These are phyloP conservation scores for Cutaneotrichosporon cutaneum DNA, from an alignment of 1,284 basidiomycete species.

Conservation along the genomic window DNA sequence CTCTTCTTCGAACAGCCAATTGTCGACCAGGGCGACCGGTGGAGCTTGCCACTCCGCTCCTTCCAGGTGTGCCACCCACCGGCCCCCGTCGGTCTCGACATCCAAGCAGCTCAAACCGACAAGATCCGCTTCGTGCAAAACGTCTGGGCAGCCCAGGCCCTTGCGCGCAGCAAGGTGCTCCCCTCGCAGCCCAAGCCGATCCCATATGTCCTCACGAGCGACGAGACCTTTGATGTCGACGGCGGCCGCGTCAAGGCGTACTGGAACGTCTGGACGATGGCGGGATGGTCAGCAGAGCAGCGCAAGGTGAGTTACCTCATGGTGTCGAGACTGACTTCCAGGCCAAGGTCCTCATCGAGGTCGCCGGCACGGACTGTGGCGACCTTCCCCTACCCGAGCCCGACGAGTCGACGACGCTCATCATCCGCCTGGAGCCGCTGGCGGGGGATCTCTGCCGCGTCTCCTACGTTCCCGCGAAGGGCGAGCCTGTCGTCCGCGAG, in stretches of 20 bases:
- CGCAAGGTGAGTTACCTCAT: slow-evolving; percentile 62
- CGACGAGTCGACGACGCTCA: slow-evolving; percentile 56
- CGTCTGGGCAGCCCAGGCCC: slow-evolving; percentile 78
- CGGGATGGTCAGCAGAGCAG: slow-evolving; percentile 18
- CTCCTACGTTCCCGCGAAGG: slow-evolving; percentile 5
- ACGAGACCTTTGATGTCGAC: slow-evolving; percentile 58
- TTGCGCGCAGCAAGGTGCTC: slow-evolving; percentile 63
- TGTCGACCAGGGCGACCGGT: slow-evolving; percentile 72
- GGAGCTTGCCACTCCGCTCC: slow-evolving; percentile 77
- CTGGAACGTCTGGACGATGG: slow-evolving; percentile 23
- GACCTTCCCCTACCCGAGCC: background rate
- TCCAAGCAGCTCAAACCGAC: slow-evolving; percentile 62
- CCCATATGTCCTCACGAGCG: slow-evolving; percentile 57
- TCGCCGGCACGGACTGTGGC: slow-evolving; percentile 64
- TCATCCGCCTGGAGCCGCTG: slow-evolving; percentile 67
- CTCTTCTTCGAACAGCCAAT: slow-evolving; percentile 77
- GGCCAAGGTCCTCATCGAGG: slow-evolving; percentile 72
- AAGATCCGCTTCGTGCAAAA: slow-evolving; percentile 83
- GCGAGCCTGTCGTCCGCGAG: background rate
- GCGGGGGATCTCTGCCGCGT: slow-evolving; percentile 66
- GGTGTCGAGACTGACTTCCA: background rate
- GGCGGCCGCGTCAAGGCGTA: slow-evolving; percentile 15
- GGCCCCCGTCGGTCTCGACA: slow-evolving; percentile 63
- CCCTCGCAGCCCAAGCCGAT: slow-evolving; percentile 49
- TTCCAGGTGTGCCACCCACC: slow-evolving; percentile 72